Evolutionary conservation across 2,329 filamentous ascomycete genomes (phyloP).

Genomic region (Talaromyces sp.): DNA sequence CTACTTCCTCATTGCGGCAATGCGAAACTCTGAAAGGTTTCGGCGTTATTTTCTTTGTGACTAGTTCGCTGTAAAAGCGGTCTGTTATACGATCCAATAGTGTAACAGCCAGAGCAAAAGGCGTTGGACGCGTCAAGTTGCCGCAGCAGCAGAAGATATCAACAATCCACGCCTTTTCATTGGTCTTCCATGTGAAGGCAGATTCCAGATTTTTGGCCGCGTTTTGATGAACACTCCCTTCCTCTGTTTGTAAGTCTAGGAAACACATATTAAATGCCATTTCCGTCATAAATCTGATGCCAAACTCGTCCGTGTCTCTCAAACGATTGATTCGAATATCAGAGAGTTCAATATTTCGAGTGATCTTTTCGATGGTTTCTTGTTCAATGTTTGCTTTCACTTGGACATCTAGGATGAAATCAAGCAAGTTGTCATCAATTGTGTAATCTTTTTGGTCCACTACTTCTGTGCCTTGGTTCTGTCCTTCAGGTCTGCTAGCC

Average conservation of each 20-base stretch:
- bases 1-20: neutral
- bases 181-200: neutral
- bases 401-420: too few relatives aligned
- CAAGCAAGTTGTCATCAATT: too few relatives aligned
- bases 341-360: neutral
- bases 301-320: neutral
- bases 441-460: too few relatives aligned
- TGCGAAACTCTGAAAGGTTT: neutral
- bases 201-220: neutral
- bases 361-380: neutral
- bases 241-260: neutral
- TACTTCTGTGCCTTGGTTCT: too few relatives aligned
- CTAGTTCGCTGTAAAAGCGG: neutral
- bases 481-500: neutral
- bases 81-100: neutral
- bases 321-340: neutral
- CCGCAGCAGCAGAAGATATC: neutral
- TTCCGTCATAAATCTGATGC: neutral
- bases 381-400: neutral
- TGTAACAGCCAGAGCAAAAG: neutral
- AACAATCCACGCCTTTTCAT: neutral
- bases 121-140: neutral
- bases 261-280: neutral
- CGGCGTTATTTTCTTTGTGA: too few relatives aligned
- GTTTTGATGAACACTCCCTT: neutral